These are phyloP conservation scores for Ophiostoma quercus DNA, from an alignment of 2,329 filamentous ascomycete genomes.

Conservation along the genomic window DNA sequence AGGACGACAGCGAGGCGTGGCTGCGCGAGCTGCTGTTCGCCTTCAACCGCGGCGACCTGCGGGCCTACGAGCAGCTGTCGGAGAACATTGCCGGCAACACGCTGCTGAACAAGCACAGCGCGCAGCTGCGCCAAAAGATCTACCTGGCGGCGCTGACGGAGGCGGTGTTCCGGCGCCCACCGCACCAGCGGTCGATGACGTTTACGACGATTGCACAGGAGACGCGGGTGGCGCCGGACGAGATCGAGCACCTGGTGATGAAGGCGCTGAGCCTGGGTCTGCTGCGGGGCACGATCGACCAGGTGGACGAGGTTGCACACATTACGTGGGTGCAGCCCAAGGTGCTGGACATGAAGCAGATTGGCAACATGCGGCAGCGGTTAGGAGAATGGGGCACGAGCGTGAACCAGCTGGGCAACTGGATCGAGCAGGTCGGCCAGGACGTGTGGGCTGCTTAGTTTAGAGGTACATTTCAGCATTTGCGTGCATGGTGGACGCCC, in stretches of 20 bases:
- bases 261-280: constrained; percentile 94
- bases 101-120: constrained; percentile 71
- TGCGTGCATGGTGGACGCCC: background rate
- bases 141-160: constrained; percentile 94
- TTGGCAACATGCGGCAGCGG: constrained; percentile 82
- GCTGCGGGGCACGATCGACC: constrained; percentile 87
- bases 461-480: constrained; percentile 13
- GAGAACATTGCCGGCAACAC: constrained; percentile 75
- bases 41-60: constrained; percentile 92
- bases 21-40: constrained; percentile 92
- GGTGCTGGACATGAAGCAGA: constrained; percentile 92
- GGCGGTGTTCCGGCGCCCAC: constrained; percentile 89
- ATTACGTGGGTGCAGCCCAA: constrained; percentile 99
- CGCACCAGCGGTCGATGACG: constrained; percentile 90
- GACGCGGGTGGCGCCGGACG: constrained; percentile 82
- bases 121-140: constrained; percentile 93
- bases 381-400: constrained; percentile 93
- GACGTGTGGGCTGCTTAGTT: constrained; percentile 83
- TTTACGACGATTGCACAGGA: constrained; percentile 84
- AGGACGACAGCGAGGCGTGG: constrained; percentile 66
- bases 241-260: constrained; percentile 98
- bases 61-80: constrained; percentile 76
- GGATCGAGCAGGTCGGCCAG: constrained; percentile 90
- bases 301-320: constrained; percentile 87
- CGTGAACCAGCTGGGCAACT: constrained; percentile 92